Conservation (phyloP, 2,329 filamentous ascomycete genomes). For the Orbilia blumenaviensis region DNA sequence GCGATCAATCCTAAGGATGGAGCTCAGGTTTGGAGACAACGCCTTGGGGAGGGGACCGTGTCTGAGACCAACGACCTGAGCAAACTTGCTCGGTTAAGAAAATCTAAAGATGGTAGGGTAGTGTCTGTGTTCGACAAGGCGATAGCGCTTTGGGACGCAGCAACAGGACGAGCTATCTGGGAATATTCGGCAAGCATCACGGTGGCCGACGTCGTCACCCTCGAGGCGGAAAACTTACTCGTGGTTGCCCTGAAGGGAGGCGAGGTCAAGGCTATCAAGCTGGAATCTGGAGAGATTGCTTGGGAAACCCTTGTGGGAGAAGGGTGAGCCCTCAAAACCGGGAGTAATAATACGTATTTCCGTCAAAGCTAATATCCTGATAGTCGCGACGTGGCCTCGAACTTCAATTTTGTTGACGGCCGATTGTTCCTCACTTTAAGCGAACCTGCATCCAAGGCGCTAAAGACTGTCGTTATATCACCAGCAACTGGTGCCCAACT, state of each 20-base stretch:
- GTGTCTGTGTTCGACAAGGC: constrained; percentile 75
- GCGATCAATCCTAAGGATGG: constrained; percentile 90
- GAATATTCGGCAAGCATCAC: constrained; percentile 69
- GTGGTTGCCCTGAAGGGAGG: constrained; percentile 73
- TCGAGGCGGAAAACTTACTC: constrained; percentile 73
- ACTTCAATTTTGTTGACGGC: constrained; percentile 34
- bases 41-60: constrained; percentile 66
- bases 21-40: constrained; percentile 84
- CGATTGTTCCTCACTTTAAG: constrained; percentile 40
- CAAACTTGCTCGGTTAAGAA: constrained; percentile 68
- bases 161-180: constrained; percentile 83
- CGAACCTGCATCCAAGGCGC: constrained; percentile 10
- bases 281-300: constrained; percentile 74
- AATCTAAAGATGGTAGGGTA: constrained; percentile 80
- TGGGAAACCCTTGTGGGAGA: constrained; percentile 81
- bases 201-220: constrained; percentile 80
- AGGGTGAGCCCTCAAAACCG: constrained; percentile 72
- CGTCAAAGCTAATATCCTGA: constrained; percentile 16
- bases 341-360: too few relatives aligned
- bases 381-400: constrained; percentile 42
- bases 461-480: constrained; percentile 46
- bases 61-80: constrained; percentile 51
- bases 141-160: constrained; percentile 83
- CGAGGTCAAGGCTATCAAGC: constrained; percentile 75
- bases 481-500: constrained; percentile 41